phyloP scores from a whole-genome alignment of 441 rosid genomes.

The Euphorbia corollata region DNA sequence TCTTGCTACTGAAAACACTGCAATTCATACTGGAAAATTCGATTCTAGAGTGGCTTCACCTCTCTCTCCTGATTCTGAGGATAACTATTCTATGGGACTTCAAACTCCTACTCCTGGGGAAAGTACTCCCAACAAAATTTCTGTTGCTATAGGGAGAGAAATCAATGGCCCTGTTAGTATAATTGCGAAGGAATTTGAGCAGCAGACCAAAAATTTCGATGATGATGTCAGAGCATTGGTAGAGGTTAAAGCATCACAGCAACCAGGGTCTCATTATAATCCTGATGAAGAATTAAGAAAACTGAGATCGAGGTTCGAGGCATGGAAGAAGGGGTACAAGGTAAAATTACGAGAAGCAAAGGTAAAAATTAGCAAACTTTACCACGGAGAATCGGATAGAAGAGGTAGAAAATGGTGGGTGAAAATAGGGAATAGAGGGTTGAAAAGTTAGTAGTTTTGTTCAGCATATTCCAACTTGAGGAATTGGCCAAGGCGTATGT shows the following conservation, averaged over 20 bases:
- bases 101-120: slow-evolving; percentile 48
- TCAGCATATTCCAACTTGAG: too few species aligned
- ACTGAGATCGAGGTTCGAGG: slow-evolving; percentile 57
- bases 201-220: slow-evolving; percentile 55
- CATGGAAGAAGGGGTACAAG: slow-evolving; percentile 92
- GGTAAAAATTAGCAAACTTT: slow-evolving; percentile 50
- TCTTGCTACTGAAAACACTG: slow-evolving; percentile 48
- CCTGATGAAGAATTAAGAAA: slow-evolving; percentile 61
- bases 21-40: slow-evolving; percentile 42
- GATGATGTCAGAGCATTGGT: slow-evolving; percentile 50
- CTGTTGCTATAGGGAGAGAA: slow-evolving; percentile 39
- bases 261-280: slow-evolving; percentile 30
- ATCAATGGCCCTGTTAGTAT: slow-evolving; percentile 44
- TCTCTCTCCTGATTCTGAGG: slow-evolving; percentile 61
- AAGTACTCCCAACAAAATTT: slow-evolving; percentile 42
- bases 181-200: slow-evolving; percentile 74
- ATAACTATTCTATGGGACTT: slow-evolving; percentile 46
- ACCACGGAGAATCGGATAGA: slow-evolving; percentile 43
- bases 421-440: slow-evolving; percentile 33
- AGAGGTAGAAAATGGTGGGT: slow-evolving; percentile 85
- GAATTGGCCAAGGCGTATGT: background rate
- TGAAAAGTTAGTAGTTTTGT: slow-evolving; percentile 2
- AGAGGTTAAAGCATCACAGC: slow-evolving; percentile 33
- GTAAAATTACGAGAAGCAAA: slow-evolving; percentile 60
- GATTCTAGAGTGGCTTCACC: slow-evolving; percentile 47